Evolutionary conservation across 805 yeast genomes (phyloP).

Genomic region (Cyberlindnera galapagoensis): DNA sequence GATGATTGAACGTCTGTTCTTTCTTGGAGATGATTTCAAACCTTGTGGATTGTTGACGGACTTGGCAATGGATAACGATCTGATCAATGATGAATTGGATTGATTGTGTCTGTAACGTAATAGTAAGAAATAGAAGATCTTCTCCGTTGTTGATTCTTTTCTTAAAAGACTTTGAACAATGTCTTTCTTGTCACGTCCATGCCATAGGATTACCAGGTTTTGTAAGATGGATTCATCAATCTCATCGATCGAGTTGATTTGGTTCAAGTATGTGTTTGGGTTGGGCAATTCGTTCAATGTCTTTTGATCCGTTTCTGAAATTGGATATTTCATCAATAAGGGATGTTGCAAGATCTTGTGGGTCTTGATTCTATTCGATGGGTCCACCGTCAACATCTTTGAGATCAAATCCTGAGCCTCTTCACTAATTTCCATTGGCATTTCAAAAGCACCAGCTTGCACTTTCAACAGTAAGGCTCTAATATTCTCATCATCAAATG

Average conservation of each 20-base stretch:
- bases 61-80: constrained; percentile 26
- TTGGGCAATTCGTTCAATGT: constrained; percentile 26
- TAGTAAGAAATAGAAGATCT: constrained; percentile 70
- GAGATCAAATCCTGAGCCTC: constrained; percentile 67
- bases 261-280: constrained; percentile 23
- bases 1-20: constrained; percentile 35
- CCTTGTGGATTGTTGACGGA: constrained; percentile 18
- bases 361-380: constrained; percentile 64
- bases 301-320: constrained; percentile 18
- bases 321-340: constrained; percentile 58
- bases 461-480: constrained; percentile 65
- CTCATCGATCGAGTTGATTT: constrained; percentile 30
- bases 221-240: constrained; percentile 70
- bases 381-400: constrained; percentile 64
- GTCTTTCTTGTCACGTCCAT: constrained; percentile 57
- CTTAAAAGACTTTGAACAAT: constrained; percentile 50
- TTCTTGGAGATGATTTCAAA: constrained; percentile 23
- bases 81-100: constrained; percentile 22
- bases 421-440: constrained; percentile 55
- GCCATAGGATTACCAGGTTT: constrained; percentile 75
- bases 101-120: constrained; percentile 74
- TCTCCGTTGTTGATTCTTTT: constrained; percentile 61
- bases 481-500: constrained; percentile 79
- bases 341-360: constrained; percentile 70
- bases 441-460: constrained; percentile 66